A percentile compares a stretch with the other conserved stretches of the same genome.
Evolutionary conservation across 164 flowering plant species (phyloP).

Genomic region (Magnolia kwangsiensis): DNA sequence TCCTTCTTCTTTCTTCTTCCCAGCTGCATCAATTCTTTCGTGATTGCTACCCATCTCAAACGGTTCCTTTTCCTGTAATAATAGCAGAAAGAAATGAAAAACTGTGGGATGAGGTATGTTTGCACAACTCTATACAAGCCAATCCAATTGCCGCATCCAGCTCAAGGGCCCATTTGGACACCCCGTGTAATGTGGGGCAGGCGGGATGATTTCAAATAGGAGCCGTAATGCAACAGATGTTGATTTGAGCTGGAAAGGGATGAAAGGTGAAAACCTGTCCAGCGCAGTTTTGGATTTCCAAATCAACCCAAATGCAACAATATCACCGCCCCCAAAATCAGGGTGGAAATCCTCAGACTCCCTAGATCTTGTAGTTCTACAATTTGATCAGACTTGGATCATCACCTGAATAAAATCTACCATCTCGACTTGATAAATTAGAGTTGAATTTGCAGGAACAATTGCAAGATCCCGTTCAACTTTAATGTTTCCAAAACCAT

Average conservation of each 20-base stretch:
- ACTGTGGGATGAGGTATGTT: background rate
- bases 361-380: background rate
- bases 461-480: conserved; percentile 40
- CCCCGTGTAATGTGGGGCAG: background rate
- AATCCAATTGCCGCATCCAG: background rate
- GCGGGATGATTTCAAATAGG: no score
- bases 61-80: conserved; percentile 48
- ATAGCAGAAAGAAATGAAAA: background rate
- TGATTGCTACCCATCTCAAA: conserved; percentile 52
- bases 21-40: conserved; percentile 59
- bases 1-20: conserved; percentile 71
- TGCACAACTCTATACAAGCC: background rate
- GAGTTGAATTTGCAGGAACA: conserved; percentile 48
- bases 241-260: background rate
- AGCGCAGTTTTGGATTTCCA: background rate
- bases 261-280: background rate
- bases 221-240: background rate
- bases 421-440: conserved; percentile 64
- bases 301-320: background rate
- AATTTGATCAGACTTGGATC: background rate
- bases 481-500: conserved; percentile 55
- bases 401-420: conserved; percentile 54
- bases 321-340: background rate
- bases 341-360: background rate
- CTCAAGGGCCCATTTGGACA: background rate